A percentile compares a stretch with the other conserved stretches of the same genome.
phyloP scores from a whole-genome alignment of 2,329 filamentous ascomycete genomes.

The Rutstroemia sp. region DNA sequence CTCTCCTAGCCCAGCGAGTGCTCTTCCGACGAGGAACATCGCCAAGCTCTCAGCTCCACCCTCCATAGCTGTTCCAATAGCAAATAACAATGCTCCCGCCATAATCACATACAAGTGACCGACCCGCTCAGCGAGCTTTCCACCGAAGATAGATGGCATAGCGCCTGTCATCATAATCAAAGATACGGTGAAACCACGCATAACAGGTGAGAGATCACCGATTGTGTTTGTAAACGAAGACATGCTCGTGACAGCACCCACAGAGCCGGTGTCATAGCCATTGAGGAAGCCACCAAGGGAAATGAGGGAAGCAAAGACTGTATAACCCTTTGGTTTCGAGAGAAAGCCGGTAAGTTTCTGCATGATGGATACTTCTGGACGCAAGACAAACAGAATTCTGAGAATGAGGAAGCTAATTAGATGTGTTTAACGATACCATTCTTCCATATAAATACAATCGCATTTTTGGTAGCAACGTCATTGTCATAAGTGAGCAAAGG shows the following conservation, averaged over 20 bases:
- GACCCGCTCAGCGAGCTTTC: conserved; percentile 41
- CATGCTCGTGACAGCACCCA: conserved; percentile 44
- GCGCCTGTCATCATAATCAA: conserved; percentile 48
- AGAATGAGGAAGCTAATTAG: neutral
- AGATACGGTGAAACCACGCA: conserved; percentile 51
- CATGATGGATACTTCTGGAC: neutral
- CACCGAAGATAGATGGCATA: conserved; percentile 47
- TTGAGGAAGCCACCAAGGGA: conserved; percentile 7
- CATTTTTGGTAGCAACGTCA: too few species aligned
- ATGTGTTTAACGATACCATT: too few species aligned
- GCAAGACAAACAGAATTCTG: neutral
- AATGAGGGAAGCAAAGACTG: conserved; percentile 1
- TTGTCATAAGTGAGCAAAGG: too few species aligned
- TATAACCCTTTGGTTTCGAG: conserved; percentile 33
- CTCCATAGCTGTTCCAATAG: neutral
- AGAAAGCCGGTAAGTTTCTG: neutral
- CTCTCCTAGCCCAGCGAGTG: conserved; percentile 46
- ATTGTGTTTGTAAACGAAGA: conserved; percentile 35
- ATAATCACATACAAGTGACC: conserved; percentile 19
- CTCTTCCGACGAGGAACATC: conserved; percentile 46
- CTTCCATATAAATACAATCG: too few species aligned
- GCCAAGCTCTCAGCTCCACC: conserved; percentile 35
- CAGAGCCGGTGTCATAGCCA: conserved; percentile 37
- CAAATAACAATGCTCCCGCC: neutral
- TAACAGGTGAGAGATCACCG: conserved; percentile 39